Evolutionary conservation across 306 rosid genomes (phyloP), one percentile per base, ranked within the genome.

Genomic region (Malus fusca): DNA sequence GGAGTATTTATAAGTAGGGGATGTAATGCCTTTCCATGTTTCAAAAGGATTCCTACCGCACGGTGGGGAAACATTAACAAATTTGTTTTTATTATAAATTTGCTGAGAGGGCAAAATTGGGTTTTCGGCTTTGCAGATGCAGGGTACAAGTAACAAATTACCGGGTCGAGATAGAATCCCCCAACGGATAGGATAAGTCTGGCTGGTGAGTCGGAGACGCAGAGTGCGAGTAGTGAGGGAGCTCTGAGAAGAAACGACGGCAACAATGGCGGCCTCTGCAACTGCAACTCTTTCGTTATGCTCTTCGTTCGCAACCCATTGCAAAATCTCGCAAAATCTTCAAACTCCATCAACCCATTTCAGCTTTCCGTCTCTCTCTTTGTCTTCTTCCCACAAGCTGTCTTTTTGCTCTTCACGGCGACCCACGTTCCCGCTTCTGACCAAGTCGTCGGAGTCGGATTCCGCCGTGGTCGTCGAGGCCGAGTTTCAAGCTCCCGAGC

Each of bases 241-340:
- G 42, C 68, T 9, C 42, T 30, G 28, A 66, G 37, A 66, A 11
- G 18, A 66, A 66, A 66, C 1, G 3, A 66, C 1, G 3, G 48
- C 75, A 55, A 55, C 13, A 23, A 92, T 92, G 97, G 97, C 97
- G 92, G 91, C 97, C 3, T 86, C 97, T n/a, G 59, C 88, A 0
- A 5, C 55, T 17, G 21, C 55, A 15, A 86, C 92, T 31, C 85
- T 89, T 71, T 88, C 96, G 11, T 67, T 89, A 4, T 95, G 88
- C 81, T 69, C 96, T 78, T 72, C 90, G 30, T 85, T 92, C 67
- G 69, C 89, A 4, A 22, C 88, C 76, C 90, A 85, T 10, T 91
- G 91, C 84, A 62, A 75, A 58, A 21, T 92, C 90, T 81, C 92
- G 5, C 76, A 62, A 14, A 81, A 59, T 18, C n/a, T n/a, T 66